Evolutionary conservation across 2,329 filamentous ascomycete genomes (phyloP).

Genomic region (Penicillium brasilianum): DNA sequence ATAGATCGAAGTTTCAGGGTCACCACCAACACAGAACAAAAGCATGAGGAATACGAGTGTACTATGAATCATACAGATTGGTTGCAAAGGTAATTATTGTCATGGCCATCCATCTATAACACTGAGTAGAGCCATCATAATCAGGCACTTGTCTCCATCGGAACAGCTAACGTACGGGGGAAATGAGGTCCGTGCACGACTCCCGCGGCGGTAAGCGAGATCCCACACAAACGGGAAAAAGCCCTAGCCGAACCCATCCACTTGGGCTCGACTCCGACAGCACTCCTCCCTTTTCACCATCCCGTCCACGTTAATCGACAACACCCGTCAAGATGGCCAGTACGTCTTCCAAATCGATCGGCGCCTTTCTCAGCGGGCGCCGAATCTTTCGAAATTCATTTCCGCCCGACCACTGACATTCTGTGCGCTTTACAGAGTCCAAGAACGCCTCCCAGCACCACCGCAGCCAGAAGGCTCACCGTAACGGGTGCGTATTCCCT

Average conservation of each 20-base stretch:
- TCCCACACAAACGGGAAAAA: constrained; percentile 45
- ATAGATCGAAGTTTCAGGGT: not conserved
- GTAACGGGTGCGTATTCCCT: constrained; percentile 80
- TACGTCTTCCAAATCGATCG: constrained; percentile 37
- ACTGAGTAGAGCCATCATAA: not conserved
- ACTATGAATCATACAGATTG: not conserved
- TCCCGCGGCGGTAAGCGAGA: constrained; percentile 45
- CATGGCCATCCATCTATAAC: not conserved
- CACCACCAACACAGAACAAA: not conserved
- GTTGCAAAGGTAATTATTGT: not conserved
- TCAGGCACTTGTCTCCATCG: not conserved
- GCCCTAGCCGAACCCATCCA: constrained; percentile 43
- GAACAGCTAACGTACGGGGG: not conserved
- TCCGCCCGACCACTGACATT: constrained; percentile 34
- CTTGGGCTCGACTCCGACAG: constrained; percentile 38
- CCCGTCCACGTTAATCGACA: constrained; percentile 49
- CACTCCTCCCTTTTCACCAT: constrained; percentile 39
- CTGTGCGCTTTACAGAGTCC: constrained; percentile 70
- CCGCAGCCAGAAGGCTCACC: constrained; percentile 97
- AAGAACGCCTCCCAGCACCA: constrained; percentile 99
- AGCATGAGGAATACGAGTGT: not conserved
- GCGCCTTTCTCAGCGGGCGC: constrained; percentile 6
- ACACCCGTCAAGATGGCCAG: constrained; percentile 54
- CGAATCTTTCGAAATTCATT: not conserved
- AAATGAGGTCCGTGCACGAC: constrained; percentile 28